A percentile compares a stretch with the other conserved stretches of the same genome.
Evolutionary conservation across 306 rosid species (phyloP).

Genomic region (Corylus avellana): DNA sequence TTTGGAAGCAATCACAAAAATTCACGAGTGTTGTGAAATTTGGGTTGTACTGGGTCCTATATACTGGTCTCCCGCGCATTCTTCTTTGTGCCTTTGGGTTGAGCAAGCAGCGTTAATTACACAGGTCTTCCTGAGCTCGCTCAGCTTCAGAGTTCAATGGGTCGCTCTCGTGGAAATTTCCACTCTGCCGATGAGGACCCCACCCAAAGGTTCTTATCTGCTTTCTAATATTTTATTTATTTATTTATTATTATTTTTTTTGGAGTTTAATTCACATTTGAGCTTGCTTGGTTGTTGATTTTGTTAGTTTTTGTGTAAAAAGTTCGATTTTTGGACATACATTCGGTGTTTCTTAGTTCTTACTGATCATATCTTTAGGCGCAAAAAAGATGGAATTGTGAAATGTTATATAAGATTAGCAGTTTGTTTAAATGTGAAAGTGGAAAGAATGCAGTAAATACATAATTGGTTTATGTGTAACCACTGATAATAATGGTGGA

Average conservation of each 20-base stretch:
- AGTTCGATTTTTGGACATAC: constrained; percentile 11
- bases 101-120: neutral
- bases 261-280: constrained; percentile 13
- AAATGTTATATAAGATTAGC: neutral
- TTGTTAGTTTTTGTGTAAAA: too few relatives aligned
- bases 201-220: constrained; percentile 65
- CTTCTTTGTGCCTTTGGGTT: neutral
- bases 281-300: neutral
- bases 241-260: neutral
- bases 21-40: neutral
- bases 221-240: neutral
- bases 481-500: neutral
- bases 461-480: neutral
- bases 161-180: constrained; percentile 94
- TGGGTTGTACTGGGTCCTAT: constrained; percentile 27
- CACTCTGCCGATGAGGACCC: constrained; percentile 86
- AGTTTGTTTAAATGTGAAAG: neutral
- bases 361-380: neutral
- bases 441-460: neutral
- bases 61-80: neutral
- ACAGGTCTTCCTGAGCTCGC: neutral
- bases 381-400: neutral
- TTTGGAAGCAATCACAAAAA: neutral
- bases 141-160: constrained; percentile 52
- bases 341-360: neutral